Conservation (phyloP, 257 asterid species). For the Primulina eburnea region DNA sequence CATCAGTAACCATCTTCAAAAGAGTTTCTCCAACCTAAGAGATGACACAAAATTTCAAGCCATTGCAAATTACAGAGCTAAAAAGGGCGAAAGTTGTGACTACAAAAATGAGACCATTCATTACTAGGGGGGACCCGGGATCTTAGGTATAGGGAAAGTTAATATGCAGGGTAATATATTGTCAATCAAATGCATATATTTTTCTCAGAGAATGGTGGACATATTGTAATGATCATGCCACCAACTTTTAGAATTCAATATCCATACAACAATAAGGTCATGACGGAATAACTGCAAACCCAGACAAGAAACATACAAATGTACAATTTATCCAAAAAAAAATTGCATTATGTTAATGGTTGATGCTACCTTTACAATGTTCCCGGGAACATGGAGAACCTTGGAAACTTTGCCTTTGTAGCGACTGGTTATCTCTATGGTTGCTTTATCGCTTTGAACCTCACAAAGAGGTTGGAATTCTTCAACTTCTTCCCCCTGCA, state of each 20-base stretch:
- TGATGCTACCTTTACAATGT: conserved; percentile 69
- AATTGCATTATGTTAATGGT: neutral
- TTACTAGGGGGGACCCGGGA: neutral
- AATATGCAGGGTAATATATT: too few relatives aligned
- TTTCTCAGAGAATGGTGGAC: conserved; percentile 13
- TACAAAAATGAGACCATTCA: neutral
- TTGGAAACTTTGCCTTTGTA: conserved; percentile 73
- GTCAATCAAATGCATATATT: conserved; percentile 10
- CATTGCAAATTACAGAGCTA: conserved; percentile 15
- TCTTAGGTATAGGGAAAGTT: neutral
- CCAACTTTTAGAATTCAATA: neutral
- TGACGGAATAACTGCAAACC: neutral
- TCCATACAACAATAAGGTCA: conserved; percentile 10
- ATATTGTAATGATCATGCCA: conserved; percentile 2
- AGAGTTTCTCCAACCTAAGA: conserved; percentile 94
- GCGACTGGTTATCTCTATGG: conserved; percentile 95
- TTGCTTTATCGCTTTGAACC: conserved; percentile 99
- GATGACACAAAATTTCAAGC: conserved; percentile 18
- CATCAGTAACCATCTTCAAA: conserved; percentile 61
- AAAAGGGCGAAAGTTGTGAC: conserved; percentile 9
- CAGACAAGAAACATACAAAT: neutral
- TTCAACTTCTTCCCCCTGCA: conserved; percentile 43
- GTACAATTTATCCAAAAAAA: neutral
- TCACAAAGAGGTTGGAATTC: conserved; percentile 98
- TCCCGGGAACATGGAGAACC: conserved; percentile 77